These are phyloP conservation scores for Mycogone perniciosa DNA, from an alignment of 2,329 filamentous ascomycete species.

Conservation along the genomic window DNA sequence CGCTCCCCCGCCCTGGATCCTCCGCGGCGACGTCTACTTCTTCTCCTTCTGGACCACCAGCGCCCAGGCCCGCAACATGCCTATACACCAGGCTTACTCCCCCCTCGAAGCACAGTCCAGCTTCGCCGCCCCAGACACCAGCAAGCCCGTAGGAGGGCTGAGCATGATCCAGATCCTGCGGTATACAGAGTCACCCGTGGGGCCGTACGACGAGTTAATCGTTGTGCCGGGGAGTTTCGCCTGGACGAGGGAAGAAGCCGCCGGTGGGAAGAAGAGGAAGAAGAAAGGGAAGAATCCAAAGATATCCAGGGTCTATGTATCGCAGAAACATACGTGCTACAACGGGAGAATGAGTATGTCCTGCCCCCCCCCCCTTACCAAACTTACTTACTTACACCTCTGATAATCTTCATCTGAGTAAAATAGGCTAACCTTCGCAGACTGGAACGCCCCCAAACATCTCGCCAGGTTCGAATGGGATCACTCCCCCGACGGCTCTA, in stretches of 20 bases:
- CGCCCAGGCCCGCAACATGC: slow-evolving; percentile 26
- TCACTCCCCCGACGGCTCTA: slow-evolving; percentile 28
- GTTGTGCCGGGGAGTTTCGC: slow-evolving; percentile 41
- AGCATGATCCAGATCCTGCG: slow-evolving; percentile 45
- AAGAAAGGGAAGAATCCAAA: slow-evolving; percentile 31
- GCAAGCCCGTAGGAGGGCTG: slow-evolving; percentile 37
- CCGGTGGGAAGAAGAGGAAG: slow-evolving; percentile 27
- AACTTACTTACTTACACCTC: not conserved
- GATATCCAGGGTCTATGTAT: slow-evolving; percentile 50
- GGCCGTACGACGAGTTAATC: slow-evolving; percentile 48
- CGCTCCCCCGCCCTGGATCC: slow-evolving; percentile 36
- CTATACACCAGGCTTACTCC: slow-evolving; percentile 34
- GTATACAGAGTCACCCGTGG: slow-evolving; percentile 45
- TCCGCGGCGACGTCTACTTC: slow-evolving; percentile 39
- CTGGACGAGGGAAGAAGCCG: slow-evolving; percentile 32
- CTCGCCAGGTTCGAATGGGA: slow-evolving; percentile 45
- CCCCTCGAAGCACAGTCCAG: slow-evolving; percentile 39
- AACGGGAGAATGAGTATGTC: slow-evolving; percentile 45
- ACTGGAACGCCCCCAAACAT: slow-evolving; percentile 53
- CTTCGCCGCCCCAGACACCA: slow-evolving; percentile 27
- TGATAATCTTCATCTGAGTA: not conserved
- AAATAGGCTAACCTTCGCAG: slow-evolving; percentile 20
- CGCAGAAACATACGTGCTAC: slow-evolving; percentile 44
- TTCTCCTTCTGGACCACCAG: slow-evolving; percentile 35
- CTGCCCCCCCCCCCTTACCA: not conserved